Percentiles rank a stretch among this genome's conserved stretches.
Conservation (phyloP, 192 early-diverging fungal species). For the Backusella westeae region DNA sequence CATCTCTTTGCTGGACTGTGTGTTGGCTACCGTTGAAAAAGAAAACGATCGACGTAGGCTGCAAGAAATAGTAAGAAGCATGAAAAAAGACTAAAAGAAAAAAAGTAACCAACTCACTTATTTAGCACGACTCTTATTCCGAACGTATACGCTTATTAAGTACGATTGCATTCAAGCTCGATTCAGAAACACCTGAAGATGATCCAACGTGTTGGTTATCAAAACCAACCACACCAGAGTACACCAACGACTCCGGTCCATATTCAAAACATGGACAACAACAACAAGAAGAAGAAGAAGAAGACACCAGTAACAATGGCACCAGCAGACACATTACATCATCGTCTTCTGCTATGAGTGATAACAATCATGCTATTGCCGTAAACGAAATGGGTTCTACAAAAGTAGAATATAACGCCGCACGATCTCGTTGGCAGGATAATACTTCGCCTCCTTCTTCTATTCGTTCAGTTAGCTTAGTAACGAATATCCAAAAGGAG, state of each 20-base stretch:
- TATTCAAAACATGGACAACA: neutral
- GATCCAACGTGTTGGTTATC: neutral
- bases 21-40: constrained; percentile 22
- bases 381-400: neutral
- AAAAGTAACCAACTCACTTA: neutral
- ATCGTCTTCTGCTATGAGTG: neutral
- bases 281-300: neutral
- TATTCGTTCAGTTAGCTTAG: constrained; percentile 1
- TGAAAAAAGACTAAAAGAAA: neutral
- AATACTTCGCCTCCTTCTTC: constrained; percentile 4
- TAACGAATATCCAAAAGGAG: constrained; percentile 10
- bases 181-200: constrained; percentile 10
- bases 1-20: constrained; percentile 25
- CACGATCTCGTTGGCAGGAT: constrained; percentile 6
- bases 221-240: neutral
- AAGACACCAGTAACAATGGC: neutral
- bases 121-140: constrained; percentile 31
- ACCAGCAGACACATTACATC: neutral
- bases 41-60: constrained; percentile 27
- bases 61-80: constrained; percentile 33
- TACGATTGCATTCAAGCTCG: constrained; percentile 13
- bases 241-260: neutral
- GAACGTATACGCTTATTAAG: constrained; percentile 23
- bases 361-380: neutral
- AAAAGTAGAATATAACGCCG: neutral